Conservation (phyloP, 1,139 yeast genomes). For the Suhomyces guaymorum region DNA sequence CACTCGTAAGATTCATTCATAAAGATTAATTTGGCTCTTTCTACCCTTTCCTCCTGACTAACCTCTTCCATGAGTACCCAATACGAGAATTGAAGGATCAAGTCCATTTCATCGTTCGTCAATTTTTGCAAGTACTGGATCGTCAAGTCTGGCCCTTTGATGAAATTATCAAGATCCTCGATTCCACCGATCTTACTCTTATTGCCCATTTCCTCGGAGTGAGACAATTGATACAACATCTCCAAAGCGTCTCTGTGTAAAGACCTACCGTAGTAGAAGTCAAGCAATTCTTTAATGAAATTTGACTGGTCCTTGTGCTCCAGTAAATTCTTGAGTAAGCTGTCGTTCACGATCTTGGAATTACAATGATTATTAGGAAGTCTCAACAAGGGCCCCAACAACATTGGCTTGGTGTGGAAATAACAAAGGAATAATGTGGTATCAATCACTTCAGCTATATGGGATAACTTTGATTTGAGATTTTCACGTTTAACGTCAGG, state of each 20-base stretch:
- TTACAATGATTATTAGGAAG: conserved; percentile 73
- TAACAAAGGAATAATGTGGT: conserved; percentile 80
- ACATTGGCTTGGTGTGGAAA: conserved; percentile 61
- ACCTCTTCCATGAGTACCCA: conserved; percentile 49
- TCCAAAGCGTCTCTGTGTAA: conserved; percentile 69
- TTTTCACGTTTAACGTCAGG: conserved; percentile 19
- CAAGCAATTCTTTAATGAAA: conserved; percentile 69
- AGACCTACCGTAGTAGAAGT: conserved; percentile 67
- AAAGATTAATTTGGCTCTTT: conserved; percentile 55
- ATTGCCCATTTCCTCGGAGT: conserved; percentile 20
- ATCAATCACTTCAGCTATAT: conserved; percentile 60
- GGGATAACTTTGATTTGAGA: conserved; percentile 18
- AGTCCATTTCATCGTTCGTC: conserved; percentile 48
- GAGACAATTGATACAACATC: conserved; percentile 48
- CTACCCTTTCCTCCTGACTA: conserved; percentile 23
- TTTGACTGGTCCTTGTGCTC: conserved; percentile 36
- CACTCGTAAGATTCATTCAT: conserved; percentile 67
- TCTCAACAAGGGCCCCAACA: conserved; percentile 82
- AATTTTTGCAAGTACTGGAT: conserved; percentile 68
- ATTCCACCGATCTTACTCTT: background rate
- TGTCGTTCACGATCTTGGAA: conserved; percentile 57
- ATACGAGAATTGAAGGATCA: conserved; percentile 59
- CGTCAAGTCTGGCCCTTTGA: conserved; percentile 51
- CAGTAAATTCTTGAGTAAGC: conserved; percentile 40
- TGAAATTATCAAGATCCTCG: conserved; percentile 28